Evolutionary conservation across 352 stramenopile genomes (phyloP).

Genomic region (Phytopythium mirpurense): DNA sequence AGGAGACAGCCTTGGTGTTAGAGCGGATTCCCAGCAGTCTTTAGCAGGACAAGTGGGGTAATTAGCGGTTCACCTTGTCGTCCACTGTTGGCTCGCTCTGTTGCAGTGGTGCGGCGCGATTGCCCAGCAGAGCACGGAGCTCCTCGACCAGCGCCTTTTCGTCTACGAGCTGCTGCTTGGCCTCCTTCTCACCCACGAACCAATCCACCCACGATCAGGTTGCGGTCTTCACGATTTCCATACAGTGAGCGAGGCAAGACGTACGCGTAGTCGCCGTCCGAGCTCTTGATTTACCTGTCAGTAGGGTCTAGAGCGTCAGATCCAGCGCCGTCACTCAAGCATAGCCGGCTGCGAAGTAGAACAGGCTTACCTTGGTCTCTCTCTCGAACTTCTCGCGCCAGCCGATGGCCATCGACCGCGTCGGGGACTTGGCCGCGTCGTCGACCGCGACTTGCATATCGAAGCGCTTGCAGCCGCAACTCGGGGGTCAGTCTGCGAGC

Average conservation of each 20-base stretch:
- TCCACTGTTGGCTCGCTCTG: not conserved
- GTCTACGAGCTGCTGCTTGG: not conserved
- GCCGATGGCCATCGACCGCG: conserved; percentile 13
- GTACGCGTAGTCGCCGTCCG: conserved; percentile 49
- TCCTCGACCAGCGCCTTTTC: not conserved
- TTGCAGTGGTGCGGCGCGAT: not conserved
- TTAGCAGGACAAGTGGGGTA: too few relatives aligned
- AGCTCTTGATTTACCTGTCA: conserved; percentile 74
- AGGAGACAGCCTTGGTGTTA: not conserved
- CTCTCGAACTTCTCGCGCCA: conserved; percentile 64
- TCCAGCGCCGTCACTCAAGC: too few relatives aligned
- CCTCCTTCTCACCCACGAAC: not conserved
- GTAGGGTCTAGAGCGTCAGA: not conserved
- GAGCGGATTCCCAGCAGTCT: not conserved
- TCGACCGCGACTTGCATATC: conserved; percentile 1
- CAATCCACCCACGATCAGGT: not conserved
- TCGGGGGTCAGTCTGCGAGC: too few relatives aligned
- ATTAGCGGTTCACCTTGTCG: not conserved
- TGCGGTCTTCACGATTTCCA: too few relatives aligned
- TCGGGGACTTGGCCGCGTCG: not conserved
- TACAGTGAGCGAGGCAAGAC: too few relatives aligned
- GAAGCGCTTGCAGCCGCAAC: not conserved
- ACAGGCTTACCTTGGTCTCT: conserved; percentile 49
- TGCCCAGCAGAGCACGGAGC: not conserved
- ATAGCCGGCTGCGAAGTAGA: not conserved